phyloP scores from a whole-genome alignment of 2,329 filamentous ascomycete species.

The Malbranchea zuffiana region DNA sequence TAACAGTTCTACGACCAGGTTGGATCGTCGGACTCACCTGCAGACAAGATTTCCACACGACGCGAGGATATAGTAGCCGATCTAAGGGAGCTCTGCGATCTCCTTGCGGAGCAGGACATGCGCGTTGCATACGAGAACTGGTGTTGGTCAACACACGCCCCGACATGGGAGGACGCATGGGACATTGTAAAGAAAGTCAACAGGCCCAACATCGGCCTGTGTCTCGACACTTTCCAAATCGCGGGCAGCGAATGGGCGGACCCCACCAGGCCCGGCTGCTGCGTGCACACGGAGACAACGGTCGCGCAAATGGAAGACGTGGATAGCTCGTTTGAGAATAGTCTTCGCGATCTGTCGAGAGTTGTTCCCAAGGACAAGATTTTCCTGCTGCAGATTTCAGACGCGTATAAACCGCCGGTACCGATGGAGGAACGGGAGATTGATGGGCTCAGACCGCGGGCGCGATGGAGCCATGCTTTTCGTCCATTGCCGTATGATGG shows the following conservation, averaged over 20 bases:
- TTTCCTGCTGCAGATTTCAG: slow-evolving; percentile 62
- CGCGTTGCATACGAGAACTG: slow-evolving; percentile 69
- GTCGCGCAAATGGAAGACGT: slow-evolving; percentile 34
- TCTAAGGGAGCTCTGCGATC: slow-evolving; percentile 52
- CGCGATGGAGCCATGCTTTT: slow-evolving; percentile 60
- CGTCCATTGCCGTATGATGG: slow-evolving; percentile 59
- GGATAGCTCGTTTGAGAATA: slow-evolving; percentile 41
- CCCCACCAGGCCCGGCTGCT: slow-evolving; percentile 52
- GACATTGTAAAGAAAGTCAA: slow-evolving; percentile 53
- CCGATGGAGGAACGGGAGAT: slow-evolving; percentile 46
- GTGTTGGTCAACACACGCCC: slow-evolving; percentile 65
- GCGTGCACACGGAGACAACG: slow-evolving; percentile 37
- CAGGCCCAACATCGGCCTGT: slow-evolving; percentile 58
- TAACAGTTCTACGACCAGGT: slow-evolving; percentile 34
- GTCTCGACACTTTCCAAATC: slow-evolving; percentile 68
- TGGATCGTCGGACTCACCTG: slow-evolving; percentile 53
- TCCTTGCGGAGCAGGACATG: slow-evolving; percentile 47
- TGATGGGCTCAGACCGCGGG: slow-evolving; percentile 48
- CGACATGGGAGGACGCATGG: slow-evolving; percentile 60
- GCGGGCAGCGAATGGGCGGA: slow-evolving; percentile 63
- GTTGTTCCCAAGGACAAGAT: slow-evolving; percentile 59
- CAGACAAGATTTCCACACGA: slow-evolving; percentile 41
- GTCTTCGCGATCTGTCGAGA: slow-evolving; percentile 45
- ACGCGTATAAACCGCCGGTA: slow-evolving; percentile 54
- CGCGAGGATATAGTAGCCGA: slow-evolving; percentile 47